Percentiles rank a stretch among this genome's conserved stretches.
These are phyloP conservation scores for Phytophthora nicotianae DNA, from an alignment of 352 stramenopile species.

Conservation along the genomic window DNA sequence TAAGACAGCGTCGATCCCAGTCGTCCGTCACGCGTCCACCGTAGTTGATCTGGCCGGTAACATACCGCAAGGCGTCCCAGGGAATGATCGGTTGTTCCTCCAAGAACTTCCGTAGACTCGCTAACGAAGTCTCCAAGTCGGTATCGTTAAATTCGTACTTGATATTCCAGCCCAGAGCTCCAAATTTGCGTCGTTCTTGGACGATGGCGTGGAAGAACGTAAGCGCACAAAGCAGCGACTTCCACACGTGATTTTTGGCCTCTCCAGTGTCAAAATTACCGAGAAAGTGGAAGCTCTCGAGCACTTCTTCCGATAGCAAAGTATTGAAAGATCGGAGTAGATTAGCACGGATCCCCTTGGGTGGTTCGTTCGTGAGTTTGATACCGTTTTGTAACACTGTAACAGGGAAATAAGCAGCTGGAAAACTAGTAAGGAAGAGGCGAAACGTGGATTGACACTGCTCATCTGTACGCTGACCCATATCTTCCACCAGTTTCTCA, in stretches of 20 bases:
- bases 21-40: conserved; percentile 95
- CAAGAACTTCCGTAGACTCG: conserved; percentile 91
- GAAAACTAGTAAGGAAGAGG: conserved; percentile 93
- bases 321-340: conserved; percentile 90
- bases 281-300: conserved; percentile 59
- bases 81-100: conserved; percentile 91
- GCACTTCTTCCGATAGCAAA: conserved; percentile 77
- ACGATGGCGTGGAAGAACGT: conserved; percentile 96
- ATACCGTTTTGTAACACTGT: conserved; percentile 93
- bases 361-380: conserved; percentile 93
- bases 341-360: conserved; percentile 92
- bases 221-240: conserved; percentile 89
- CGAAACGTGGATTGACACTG: conserved; percentile 80
- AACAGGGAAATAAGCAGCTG: conserved; percentile 92
- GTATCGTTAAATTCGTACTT: conserved; percentile 96
- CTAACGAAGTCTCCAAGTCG: conserved; percentile 93
- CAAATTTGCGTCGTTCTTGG: conserved; percentile 95
- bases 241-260: conserved; percentile 78
- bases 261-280: conserved; percentile 67
- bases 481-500: conserved; percentile 91
- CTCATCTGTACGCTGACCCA: conserved; percentile 65
- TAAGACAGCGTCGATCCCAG: conserved; percentile 93
- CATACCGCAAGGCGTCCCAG: conserved; percentile 94
- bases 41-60: conserved; percentile 96
- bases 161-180: conserved; percentile 95